phyloP scores from a whole-genome alignment of 1,139 yeast genomes.

The Dujonia santamariae region DNA sequence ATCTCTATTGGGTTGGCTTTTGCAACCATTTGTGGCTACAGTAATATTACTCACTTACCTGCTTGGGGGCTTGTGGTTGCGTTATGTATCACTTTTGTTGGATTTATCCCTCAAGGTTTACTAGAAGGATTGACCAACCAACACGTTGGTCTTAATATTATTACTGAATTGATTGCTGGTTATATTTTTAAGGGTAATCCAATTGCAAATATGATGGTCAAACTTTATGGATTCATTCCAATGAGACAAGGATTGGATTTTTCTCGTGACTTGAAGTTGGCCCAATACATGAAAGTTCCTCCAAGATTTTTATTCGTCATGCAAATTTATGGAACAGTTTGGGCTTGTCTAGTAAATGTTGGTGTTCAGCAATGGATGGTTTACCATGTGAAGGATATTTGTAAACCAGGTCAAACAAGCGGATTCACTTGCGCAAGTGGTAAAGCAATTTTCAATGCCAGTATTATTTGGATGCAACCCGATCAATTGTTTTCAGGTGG shows the following conservation, averaged over 20 bases:
- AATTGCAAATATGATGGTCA: slow-evolving; percentile 51
- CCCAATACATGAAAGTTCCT: slow-evolving; percentile 53
- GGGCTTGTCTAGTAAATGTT: slow-evolving; percentile 10
- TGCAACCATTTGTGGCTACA: slow-evolving; percentile 22
- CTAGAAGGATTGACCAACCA: slow-evolving; percentile 37
- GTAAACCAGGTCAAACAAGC: slow-evolving; percentile 10
- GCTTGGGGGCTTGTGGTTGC: slow-evolving; percentile 36
- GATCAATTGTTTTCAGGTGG: slow-evolving; percentile 9
- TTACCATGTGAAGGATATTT: slow-evolving; percentile 13
- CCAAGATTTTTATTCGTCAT: slow-evolving; percentile 47
- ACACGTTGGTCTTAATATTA: slow-evolving; percentile 49
- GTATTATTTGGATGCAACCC: slow-evolving; percentile 11
- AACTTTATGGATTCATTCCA: slow-evolving; percentile 32
- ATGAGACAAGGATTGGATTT: slow-evolving; percentile 20
- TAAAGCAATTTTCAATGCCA: slow-evolving; percentile 9
- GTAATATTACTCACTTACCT: slow-evolving; percentile 26
- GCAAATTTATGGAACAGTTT: slow-evolving; percentile 13
- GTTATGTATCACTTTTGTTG: slow-evolving; percentile 24
- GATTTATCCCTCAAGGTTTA: slow-evolving; percentile 34
- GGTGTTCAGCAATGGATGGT: slow-evolving; percentile 9
- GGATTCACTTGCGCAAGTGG: slow-evolving; percentile 11
- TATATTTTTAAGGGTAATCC: slow-evolving; percentile 59
- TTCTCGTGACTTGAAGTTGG: slow-evolving; percentile 44
- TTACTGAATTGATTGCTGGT: slow-evolving; percentile 55
- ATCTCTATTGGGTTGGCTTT: slow-evolving; percentile 29